Conservation (phyloP, 2,329 filamentous ascomycete genomes). For the Lasiodiplodia gonubiensis region DNA sequence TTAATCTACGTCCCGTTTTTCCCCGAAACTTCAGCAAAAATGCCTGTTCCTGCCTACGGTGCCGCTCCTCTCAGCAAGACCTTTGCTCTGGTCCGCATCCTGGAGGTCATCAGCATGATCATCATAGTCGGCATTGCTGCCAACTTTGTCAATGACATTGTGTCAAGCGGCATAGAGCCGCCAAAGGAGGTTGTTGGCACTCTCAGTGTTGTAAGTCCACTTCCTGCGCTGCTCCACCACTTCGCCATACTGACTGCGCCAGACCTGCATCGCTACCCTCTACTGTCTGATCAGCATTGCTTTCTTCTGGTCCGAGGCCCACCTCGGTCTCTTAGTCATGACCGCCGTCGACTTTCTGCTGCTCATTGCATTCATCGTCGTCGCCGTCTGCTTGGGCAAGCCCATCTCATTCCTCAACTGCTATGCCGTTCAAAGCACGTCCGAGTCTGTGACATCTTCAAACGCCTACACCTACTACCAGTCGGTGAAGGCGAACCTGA, state of each 20-base stretch:
- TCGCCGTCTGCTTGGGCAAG: constrained; percentile 77
- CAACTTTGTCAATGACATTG: constrained; percentile 82
- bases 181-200: constrained; percentile 78
- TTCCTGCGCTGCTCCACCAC: not conserved
- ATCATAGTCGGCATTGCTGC: constrained; percentile 79
- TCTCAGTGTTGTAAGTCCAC: constrained; percentile 72
- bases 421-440: constrained; percentile 57
- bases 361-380: constrained; percentile 77
- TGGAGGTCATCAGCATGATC: constrained; percentile 75
- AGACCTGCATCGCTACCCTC: constrained; percentile 79
- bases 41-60: constrained; percentile 67
- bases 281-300: constrained; percentile 74
- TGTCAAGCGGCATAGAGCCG: constrained; percentile 66
- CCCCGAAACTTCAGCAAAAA: constrained; percentile 34
- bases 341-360: constrained; percentile 70
- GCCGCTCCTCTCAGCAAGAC: constrained; percentile 72
- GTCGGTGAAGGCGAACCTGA: constrained; percentile 58
- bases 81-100: constrained; percentile 74
- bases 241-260: constrained; percentile 32
- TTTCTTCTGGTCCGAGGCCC: constrained; percentile 80
- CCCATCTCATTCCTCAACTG: constrained; percentile 82
- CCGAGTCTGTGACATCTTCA: constrained; percentile 41
- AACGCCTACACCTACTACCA: constrained; percentile 61
- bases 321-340: constrained; percentile 75
- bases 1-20: not conserved